These are phyloP conservation scores for Lasiosphaeris hirsuta DNA, from an alignment of 495 filamentous ascomycete genomes.

Conservation along the genomic window DNA sequence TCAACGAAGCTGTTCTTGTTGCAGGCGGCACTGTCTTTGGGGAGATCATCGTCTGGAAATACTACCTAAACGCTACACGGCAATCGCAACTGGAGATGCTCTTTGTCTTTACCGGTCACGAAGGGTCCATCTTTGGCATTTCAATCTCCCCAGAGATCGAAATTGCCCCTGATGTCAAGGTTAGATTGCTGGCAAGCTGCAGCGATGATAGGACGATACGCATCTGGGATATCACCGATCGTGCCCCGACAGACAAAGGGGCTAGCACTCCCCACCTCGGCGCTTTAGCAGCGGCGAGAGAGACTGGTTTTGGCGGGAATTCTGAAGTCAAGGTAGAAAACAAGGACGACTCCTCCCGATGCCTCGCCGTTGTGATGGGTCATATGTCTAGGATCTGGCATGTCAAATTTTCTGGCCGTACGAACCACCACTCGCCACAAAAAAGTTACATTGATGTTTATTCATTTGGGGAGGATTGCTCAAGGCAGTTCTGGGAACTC, in stretches of 20 bases:
- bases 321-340: conserved; percentile 25
- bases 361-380: conserved; percentile 69
- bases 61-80: conserved; percentile 31
- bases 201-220: conserved; percentile 92
- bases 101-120: conserved; percentile 78
- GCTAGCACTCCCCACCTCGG: neutral
- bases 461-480: conserved; percentile 79
- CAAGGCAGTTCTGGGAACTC: conserved; percentile 66
- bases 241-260: conserved; percentile 16
- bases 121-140: conserved; percentile 91
- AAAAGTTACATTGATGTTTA: conserved; percentile 44
- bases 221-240: conserved; percentile 73
- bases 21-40: conserved; percentile 91
- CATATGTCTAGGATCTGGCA: conserved; percentile 90
- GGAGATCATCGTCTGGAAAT: conserved; percentile 88
- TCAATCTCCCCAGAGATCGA: conserved; percentile 63
- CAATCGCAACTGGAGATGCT: conserved; percentile 47
- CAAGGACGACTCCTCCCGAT: conserved; percentile 22
- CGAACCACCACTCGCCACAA: conserved; percentile 6
- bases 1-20: conserved; percentile 53
- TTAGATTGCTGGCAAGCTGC: conserved; percentile 76
- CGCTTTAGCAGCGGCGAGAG: conserved; percentile 31
- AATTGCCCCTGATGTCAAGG: conserved; percentile 29
- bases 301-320: conserved; percentile 49
- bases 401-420: conserved; percentile 54